Evolutionary conservation across 2,329 filamentous ascomycete genomes (phyloP).

Genomic region (Mollisia scopiformis): DNA sequence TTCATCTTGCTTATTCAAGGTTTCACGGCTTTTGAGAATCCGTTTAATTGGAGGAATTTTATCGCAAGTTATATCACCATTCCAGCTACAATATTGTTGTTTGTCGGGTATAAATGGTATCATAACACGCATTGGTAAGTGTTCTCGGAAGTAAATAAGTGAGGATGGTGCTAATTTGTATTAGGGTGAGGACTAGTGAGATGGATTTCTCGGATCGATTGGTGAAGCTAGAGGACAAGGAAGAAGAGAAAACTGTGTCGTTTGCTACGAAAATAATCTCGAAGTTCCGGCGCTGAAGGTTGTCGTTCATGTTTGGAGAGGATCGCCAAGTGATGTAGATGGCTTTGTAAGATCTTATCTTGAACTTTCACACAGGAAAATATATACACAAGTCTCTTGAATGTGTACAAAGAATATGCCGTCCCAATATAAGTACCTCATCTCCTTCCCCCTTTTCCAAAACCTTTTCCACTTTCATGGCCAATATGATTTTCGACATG

Average conservation of each 20-base stretch:
- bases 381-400: too few species aligned
- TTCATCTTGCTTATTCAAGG: constrained; percentile 31
- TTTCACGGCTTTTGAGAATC: constrained; percentile 21
- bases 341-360: too few species aligned
- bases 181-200: constrained; percentile 5
- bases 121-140: constrained; percentile 11
- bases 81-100: constrained; percentile 7
- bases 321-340: too few species aligned
- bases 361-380: too few species aligned
- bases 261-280: background rate
- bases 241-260: constrained; percentile 23
- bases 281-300: background rate
- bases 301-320: too few species aligned
- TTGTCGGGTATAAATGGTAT: constrained; percentile 15
- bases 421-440: too few species aligned
- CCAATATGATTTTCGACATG: too few species aligned
- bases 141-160: too few species aligned
- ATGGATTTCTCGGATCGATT: constrained; percentile 20
- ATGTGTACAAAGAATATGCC: too few species aligned
- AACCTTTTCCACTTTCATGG: too few species aligned
- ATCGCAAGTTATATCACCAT: constrained; percentile 16
- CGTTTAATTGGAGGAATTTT: constrained; percentile 15
- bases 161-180: background rate
- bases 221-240: constrained; percentile 12
- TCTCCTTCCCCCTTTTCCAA: too few species aligned